Evolutionary conservation across 2,329 filamentous ascomycete species (phyloP), one percentile per base, ranked within the genome.

Genomic region (Fusarium caatingaense): DNA sequence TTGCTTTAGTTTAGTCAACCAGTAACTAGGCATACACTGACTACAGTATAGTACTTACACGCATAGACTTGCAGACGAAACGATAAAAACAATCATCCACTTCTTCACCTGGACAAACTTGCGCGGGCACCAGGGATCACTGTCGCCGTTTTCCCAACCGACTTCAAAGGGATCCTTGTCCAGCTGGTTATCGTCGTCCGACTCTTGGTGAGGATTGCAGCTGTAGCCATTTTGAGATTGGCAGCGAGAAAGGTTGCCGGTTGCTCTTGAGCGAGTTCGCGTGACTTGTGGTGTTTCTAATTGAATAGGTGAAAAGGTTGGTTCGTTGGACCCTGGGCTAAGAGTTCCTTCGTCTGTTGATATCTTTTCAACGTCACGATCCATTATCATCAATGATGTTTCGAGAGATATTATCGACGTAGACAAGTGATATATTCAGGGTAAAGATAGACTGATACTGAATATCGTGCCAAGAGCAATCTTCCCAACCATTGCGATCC

Each of bases 1-100:
- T 47, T 10, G 8, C 25, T n/a, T 16, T 27, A n/a, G 13, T 21
- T 53, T 12, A 56, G 57, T 32, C 9, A 44, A 16, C 21, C 37
- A 16, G 27, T 34, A 20, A 23, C 21, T 28, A 28, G 27, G 11
- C 3, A 28, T 37, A 21, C 32, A n/a, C 6, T 7, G 11, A 25
- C 7, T 51, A 8, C 6, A 34, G 11, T 30, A 27, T n/a, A 10
- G 15, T 30, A 89, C 92, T 85, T 86, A 94, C 91, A 97, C 94
- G 79, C 93, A 95, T 63, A 96, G 84, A 48, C 92, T 92, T 10
- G 91, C 92, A 58, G 86, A 78, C 12, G 90, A 89, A n/a, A 94
- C 86, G 60, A 97, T 91, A 37, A 89, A 72, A 2, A 94, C 89
- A 66, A 97, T 91, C 30, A 89, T 60, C 95, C 95, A 98, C 76